Conservation (phyloP, 768 basidiomycete genomes). For the Glaciozyma antarctica region DNA sequence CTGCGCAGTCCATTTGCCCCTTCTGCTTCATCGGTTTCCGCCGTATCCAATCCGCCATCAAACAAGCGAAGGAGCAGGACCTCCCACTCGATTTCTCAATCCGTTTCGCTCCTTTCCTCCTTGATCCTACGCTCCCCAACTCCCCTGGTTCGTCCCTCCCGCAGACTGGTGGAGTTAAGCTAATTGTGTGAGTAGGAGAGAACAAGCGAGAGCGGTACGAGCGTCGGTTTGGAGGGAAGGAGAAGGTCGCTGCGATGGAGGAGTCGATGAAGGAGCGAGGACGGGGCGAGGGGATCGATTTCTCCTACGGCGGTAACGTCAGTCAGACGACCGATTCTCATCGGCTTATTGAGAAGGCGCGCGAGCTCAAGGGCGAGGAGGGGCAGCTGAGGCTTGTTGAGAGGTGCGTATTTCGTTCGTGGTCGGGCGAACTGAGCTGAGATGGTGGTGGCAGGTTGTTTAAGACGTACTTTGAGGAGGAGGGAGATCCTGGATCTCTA, state of each 20-base stretch:
- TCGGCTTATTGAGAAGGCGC: constrained; percentile 62
- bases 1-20: constrained; percentile 20
- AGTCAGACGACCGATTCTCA: constrained; percentile 62
- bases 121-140: constrained; percentile 29
- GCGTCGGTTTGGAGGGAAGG: constrained; percentile 26
- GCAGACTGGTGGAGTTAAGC: no score
- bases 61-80: constrained; percentile 8
- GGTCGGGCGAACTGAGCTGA: no score
- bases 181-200: not conserved
- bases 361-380: constrained; percentile 52
- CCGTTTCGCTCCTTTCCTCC: constrained; percentile 30
- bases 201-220: constrained; percentile 31
- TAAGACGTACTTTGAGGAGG: constrained; percentile 56
- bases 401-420: constrained; percentile 28
- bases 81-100: constrained; percentile 23
- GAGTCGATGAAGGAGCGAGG: constrained; percentile 3
- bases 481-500: constrained; percentile 54
- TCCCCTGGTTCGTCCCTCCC: constrained; percentile 3
- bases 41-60: constrained; percentile 26
- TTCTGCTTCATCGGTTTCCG: constrained; percentile 31
- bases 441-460: constrained; percentile 35
- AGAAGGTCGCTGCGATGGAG: constrained; percentile 26
- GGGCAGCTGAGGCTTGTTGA: constrained; percentile 53
- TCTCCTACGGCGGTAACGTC: constrained; percentile 48
- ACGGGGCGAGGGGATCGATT: constrained; percentile 25